Conservation (phyloP, 495 filamentous ascomycete genomes). For the Usnea hakonensis region DNA sequence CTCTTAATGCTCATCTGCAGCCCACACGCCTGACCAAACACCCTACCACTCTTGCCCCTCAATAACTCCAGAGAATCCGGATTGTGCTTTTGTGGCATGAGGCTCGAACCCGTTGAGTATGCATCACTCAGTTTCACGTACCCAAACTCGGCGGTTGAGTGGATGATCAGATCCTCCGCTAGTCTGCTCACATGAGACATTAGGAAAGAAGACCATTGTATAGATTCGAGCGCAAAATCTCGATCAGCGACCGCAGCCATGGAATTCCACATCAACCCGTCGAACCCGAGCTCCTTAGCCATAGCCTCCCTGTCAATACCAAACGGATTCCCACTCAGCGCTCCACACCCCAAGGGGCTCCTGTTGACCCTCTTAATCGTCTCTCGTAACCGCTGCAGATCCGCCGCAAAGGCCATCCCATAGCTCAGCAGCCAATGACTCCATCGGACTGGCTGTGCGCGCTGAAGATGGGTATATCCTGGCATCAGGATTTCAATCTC, state of each 20-base stretch:
- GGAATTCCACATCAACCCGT: constrained; percentile 71
- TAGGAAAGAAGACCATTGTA: constrained; percentile 81
- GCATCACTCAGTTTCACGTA: constrained; percentile 67
- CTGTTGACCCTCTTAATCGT: constrained; percentile 67
- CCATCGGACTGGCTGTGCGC: constrained; percentile 86
- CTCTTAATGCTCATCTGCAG: constrained; percentile 84
- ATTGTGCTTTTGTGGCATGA: constrained; percentile 84
- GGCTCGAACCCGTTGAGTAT: constrained; percentile 61
- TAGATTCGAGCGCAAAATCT: constrained; percentile 82
- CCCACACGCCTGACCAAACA: constrained; percentile 83
- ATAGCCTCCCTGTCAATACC: constrained; percentile 81
- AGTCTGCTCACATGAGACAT: constrained; percentile 84
- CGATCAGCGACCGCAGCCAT: constrained; percentile 78
- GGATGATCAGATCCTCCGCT: constrained; percentile 75
- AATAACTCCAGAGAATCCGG: constrained; percentile 80
- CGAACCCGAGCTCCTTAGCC: constrained; percentile 83
- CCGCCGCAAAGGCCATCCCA: constrained; percentile 63
- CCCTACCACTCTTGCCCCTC: constrained; percentile 75
- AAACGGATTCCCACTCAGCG: constrained; percentile 88
- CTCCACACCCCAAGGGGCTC: constrained; percentile 75
- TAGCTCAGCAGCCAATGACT: constrained; percentile 80
- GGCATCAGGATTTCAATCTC: constrained; percentile 63
- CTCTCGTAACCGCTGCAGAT: constrained; percentile 73
- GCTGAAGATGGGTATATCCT: constrained; percentile 84
- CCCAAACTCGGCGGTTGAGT: constrained; percentile 61